Percentiles rank a stretch among this genome's conserved stretches.
phyloP scores from a whole-genome alignment of 257 asterid genomes.

The Fraxinus quadrangulata region DNA sequence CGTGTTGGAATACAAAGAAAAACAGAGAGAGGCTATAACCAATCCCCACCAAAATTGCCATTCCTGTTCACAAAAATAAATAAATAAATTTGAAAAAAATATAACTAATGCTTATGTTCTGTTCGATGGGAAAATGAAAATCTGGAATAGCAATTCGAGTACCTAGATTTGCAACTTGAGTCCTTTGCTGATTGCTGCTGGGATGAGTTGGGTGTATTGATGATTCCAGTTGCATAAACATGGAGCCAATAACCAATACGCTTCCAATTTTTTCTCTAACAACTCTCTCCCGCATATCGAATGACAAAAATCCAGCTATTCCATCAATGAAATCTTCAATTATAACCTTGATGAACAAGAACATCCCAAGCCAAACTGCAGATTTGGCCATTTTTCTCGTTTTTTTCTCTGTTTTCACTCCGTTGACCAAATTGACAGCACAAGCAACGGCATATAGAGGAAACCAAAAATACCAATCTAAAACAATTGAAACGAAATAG shows the following conservation, averaged over 20 bases:
- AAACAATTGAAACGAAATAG: background rate
- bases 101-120: background rate
- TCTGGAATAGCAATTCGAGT: background rate
- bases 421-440: slow-evolving; percentile 36
- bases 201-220: background rate
- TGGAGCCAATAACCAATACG: background rate
- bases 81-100: background rate
- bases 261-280: background rate
- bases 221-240: background rate
- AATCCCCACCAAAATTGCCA: slow-evolving; percentile 31
- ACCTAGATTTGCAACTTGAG: slow-evolving; percentile 28
- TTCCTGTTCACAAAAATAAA: slow-evolving; percentile 24
- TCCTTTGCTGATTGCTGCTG: background rate
- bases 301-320: background rate
- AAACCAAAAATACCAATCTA: slow-evolving; percentile 53
- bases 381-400: background rate
- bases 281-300: background rate
- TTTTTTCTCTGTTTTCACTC: background rate
- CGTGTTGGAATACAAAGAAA: slow-evolving; percentile 26
- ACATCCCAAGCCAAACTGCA: background rate
- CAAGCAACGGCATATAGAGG: slow-evolving; percentile 39
- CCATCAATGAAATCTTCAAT: background rate
- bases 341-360: background rate
- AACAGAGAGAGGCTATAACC: slow-evolving; percentile 27
- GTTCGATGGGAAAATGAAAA: background rate